Base-by-base conservation (phyloP, 352 stramenopile genomes). In the Phytophthora tubulina region DNA sequence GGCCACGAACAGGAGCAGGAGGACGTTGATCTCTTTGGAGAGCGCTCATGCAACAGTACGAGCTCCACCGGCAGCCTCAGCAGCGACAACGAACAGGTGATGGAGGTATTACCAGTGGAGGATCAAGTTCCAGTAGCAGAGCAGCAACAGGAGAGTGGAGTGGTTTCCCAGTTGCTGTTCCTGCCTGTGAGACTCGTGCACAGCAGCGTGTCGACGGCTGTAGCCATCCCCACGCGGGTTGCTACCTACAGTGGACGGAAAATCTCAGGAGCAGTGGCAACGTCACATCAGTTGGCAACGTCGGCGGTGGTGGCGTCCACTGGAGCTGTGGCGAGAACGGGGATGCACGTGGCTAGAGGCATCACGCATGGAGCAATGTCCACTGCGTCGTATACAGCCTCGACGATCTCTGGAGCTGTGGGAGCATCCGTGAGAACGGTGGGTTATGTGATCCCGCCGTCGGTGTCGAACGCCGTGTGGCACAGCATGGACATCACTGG, bases 381-480 rank as follows among this genome's bases (percentile, higher is more conserved):
- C 13, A 93, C 85, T 4, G 84, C 75, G 15, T 77, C 79, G 15
- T 84, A 87, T 60, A 92, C 86, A 7, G 82, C 76, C 2, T 79
- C 72, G 5, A 85, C 69, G 9, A 72, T 88, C 13, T 80, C 79
- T 48, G 84, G 80, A 33, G 82, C 81, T 0, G 78, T 92, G n/a
- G 79, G 78, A 1, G 76, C 73, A 0, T 92, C 86, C 0, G 77
- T 90, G 36, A 78, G 79, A 38, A 88, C 75, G 0, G 85, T 78
- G 11, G 73, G 73, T 42, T 88, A 85, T 36, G 81, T 79, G 5
- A 90, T 94, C 33, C 84, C 85, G 0, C 60, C 76, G n/a, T 89
- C 82, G 0, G 77, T 92, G 8, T 88, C 85, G 17, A 90, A 82
- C 46, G 80, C 78, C 0, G 67, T 93, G 58, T 93, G 82, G 82